Evolutionary conservation across 176 grass and related monocot species (phyloP), one percentile per base, ranked within the genome.

Genomic region (Secale cereale): DNA sequence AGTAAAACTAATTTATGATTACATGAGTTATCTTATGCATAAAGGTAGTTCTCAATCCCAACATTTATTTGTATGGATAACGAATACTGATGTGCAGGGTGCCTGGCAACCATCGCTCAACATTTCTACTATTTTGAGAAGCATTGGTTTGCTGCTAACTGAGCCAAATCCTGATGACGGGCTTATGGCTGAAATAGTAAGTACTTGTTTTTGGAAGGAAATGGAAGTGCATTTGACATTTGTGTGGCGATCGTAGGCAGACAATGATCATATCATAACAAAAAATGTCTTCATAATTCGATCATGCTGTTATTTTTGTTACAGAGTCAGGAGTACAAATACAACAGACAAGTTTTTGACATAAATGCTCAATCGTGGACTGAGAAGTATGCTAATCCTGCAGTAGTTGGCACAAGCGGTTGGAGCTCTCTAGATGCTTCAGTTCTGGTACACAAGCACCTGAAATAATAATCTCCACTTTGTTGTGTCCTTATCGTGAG

Each of bases 151-250:
- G 82, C 83, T 97, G 70, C 74, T 90, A 85, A 87, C 79, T 81
- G 91, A 90, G 10, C 94, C 93, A 45, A 98, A 95, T 79, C 95
- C 93, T 62, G 91, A 98, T 60, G 93, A 95, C 75, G 95, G 91
- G 16, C 89, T 93, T 26, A 98, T 98, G 93, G 93, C 89, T 83
- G 95, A 98, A 90, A 92, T 87, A 79, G 93, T 95, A 92, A 92
- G 89, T 63, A 89, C 63, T 32, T 63, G 83, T 57, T 39, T 73
- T 84, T 56, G 17, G 22, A 31, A 59, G 60, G 92, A 92, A 89
- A 85, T 83, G 67, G 84, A 89, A 89, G 82, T 56, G 84, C 56
- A 48, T 66, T 86, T 85, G 4, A 40, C 54, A 77, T n/a, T n/a
- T n/a, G n/a, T n/a, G n/a, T n/a, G n/a, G n/a, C n/a, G n/a, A 64